Evolutionary conservation across 2,329 filamentous ascomycete species (phyloP), one percentile per base, ranked within the genome.

Genomic region (Stachybotrys chlorohalonatus): DNA sequence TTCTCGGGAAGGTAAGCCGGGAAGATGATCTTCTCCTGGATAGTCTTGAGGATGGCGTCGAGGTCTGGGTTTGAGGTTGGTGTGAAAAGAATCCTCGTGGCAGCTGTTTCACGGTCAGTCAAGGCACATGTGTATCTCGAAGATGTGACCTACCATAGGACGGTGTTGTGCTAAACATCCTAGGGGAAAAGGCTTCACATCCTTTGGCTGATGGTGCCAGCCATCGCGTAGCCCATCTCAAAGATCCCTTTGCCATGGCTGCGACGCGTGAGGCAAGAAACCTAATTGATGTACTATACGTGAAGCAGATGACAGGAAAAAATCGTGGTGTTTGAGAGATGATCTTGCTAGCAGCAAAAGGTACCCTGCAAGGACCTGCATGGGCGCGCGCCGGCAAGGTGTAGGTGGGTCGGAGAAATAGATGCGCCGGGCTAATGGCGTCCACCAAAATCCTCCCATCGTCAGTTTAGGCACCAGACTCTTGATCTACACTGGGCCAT

Each of bases 21-120:
- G 47, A 87, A 69, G 65, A 87, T 79, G 66, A 85, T 76, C 60
- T 79, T 79, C 49, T 76, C 69, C 59, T 84, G 81, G 64, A 87
- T 76, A 24, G 63, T 68, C 47, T 68, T 65, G 57, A 88, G 77
- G 36, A 77, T 63, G 11, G 66, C 55, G 65, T 85, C 77, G 56
- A 88, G 76, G 54, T 81, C 72, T 24, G 73, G 59, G 48, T 78
- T 78, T 13, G 79, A 79, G 5, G 80, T 77, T 53, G 36, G 36
- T 9, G 13, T 9, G 36, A 42, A 42, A 42, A 42, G 36, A 42
- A 42, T 13, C 13, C 36, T 42, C 9, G 36, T 9, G 3, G 36
- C 8, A 13, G 36, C 36, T 42, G 13, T 42, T 13, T 42, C 13
- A 9, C 2, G 2, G 36, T 42, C 36, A 42, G 36, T 13, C 36